Conservation (phyloP, 306 rosid species). For the Acacia crassicarpa region DNA sequence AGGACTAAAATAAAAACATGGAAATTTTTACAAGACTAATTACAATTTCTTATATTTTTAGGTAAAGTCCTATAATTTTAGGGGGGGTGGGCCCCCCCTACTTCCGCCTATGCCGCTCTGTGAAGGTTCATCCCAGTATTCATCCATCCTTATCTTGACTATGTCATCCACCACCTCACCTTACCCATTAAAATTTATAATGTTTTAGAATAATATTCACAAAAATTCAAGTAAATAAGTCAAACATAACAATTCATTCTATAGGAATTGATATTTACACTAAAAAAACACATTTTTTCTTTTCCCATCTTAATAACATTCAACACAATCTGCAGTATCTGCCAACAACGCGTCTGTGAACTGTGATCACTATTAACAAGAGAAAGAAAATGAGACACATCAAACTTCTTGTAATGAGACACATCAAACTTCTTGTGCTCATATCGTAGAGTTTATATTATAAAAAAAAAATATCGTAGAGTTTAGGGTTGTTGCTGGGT, state of each 20-base stretch:
- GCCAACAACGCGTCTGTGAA: neutral
- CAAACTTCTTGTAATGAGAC: too few relatives aligned
- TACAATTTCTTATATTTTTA: too few relatives aligned
- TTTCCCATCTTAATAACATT: neutral
- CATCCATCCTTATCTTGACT: too few relatives aligned
- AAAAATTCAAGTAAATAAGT: neutral
- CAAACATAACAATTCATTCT: neutral
- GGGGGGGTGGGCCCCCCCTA: too few relatives aligned
- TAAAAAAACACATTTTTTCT: neutral
- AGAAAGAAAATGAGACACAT: neutral
- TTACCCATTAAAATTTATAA: too few relatives aligned
- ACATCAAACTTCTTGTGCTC: neutral
- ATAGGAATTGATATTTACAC: neutral
- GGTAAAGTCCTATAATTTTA: too few relatives aligned
- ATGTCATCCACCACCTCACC: too few relatives aligned
- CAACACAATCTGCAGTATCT: neutral
- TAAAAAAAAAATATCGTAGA: too few relatives aligned
- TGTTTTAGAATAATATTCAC: neutral
- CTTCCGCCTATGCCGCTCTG: too few relatives aligned
- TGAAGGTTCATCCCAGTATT: too few relatives aligned
- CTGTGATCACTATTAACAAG: neutral
- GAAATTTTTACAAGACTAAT: too few relatives aligned
- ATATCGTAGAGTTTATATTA: neutral
- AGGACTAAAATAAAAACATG: too few relatives aligned
- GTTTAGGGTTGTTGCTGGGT: constrained; percentile 24